phyloP scores from a whole-genome alignment of 2,329 filamentous ascomycete genomes.

The Amauroascus verrucosus region DNA sequence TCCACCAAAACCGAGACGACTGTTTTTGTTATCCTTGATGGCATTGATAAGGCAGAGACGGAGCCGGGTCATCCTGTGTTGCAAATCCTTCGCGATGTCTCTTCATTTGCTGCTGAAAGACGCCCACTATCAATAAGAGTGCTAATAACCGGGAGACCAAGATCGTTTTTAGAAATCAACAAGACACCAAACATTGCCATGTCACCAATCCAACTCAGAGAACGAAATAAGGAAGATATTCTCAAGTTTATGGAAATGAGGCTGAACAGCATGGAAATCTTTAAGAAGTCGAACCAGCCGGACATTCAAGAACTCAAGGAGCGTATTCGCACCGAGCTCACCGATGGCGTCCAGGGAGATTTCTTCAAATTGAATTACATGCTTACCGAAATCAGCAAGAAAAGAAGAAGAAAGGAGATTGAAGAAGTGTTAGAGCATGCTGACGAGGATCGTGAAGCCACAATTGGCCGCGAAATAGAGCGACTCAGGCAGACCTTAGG shows the following conservation, averaged over 20 bases:
- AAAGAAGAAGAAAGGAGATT: conserved; percentile 23
- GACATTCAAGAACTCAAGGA: conserved; percentile 19
- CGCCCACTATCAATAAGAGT: conserved; percentile 17
- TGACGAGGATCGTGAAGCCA: conserved; percentile 19
- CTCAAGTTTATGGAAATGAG: conserved; percentile 19
- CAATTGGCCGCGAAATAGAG: conserved; percentile 21
- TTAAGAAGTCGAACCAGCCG: conserved; percentile 17
- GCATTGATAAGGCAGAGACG: conserved; percentile 38
- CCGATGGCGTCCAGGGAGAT: conserved; percentile 20
- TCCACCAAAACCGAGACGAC: conserved; percentile 19
- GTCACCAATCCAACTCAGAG: conserved; percentile 17
- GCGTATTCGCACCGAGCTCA: conserved; percentile 18
- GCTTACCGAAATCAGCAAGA: conserved; percentile 21
- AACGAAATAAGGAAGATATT: conserved; percentile 20
- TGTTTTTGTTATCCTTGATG: conserved; percentile 38
- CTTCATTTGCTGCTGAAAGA: conserved; percentile 12
- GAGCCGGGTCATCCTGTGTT: conserved; percentile 19
- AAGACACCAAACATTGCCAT: conserved; percentile 12
- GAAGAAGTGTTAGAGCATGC: conserved; percentile 21
- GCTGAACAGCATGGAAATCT: conserved; percentile 22
- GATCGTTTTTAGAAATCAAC: conserved; percentile 18
- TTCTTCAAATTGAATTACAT: conserved; percentile 22
- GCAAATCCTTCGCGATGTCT: conserved; percentile 17
- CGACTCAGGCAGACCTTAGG: conserved; percentile 19
- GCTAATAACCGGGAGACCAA: conserved; percentile 17